Percentiles rank a stretch among this genome's conserved stretches.
Conservation (phyloP, 257 asterid species). For the Ophiorrhiza pumila region DNA sequence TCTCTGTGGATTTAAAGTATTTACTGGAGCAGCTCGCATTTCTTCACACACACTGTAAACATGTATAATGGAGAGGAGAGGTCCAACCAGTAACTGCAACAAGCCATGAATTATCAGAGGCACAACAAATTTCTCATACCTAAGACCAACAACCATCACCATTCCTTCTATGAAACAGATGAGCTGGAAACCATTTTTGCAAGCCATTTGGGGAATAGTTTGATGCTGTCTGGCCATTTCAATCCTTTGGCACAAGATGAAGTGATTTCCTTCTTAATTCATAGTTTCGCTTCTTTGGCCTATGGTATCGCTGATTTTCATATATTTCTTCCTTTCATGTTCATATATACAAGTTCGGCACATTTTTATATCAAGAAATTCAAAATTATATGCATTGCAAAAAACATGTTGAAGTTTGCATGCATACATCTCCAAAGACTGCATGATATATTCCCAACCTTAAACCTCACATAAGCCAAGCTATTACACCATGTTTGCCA, state of each 20-base stretch:
- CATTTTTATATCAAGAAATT: not conserved
- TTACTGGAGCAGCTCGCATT: constrained; percentile 93
- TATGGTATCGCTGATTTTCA: not conserved
- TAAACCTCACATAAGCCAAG: not conserved
- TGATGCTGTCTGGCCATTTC: not conserved
- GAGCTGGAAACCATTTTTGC: not conserved
- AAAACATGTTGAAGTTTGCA: too few species aligned
- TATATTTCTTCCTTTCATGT: not conserved
- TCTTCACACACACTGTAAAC: constrained; percentile 78
- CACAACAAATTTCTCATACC: not conserved
- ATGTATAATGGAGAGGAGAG: constrained; percentile 68
- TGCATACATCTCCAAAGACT: not conserved
- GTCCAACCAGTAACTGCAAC: constrained; percentile 79
- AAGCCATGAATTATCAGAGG: constrained; percentile 14
- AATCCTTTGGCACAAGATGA: not conserved
- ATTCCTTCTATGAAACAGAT: not conserved
- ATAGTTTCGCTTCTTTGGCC: not conserved
- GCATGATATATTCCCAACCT: not conserved
- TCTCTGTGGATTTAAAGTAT: constrained; percentile 94
- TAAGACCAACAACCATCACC: constrained; percentile 1
- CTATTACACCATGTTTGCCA: too few species aligned
- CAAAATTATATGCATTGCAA: not conserved
- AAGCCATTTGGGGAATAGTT: not conserved
- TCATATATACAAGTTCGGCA: not conserved
- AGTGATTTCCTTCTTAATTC: not conserved